A percentile compares a stretch with the other conserved stretches of the same genome.
Conservation (phyloP, 306 rosid genomes). For the Cucurbita moschata region DNA sequence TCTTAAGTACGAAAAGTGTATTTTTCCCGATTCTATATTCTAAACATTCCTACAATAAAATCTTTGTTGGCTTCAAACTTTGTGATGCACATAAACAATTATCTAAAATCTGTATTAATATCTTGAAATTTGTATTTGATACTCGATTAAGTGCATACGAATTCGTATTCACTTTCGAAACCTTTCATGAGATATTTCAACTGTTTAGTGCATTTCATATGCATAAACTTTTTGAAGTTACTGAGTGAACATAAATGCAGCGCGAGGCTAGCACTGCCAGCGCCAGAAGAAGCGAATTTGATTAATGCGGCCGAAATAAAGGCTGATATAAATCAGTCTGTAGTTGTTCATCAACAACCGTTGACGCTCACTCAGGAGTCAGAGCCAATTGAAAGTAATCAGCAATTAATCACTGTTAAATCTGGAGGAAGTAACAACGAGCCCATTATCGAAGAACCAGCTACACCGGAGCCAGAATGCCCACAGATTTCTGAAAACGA, state of each 20-base stretch:
- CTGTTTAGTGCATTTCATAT: neutral
- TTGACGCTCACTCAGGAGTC: neutral
- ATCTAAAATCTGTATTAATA: neutral
- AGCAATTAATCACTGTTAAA: neutral
- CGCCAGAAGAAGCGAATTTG: constrained; percentile 1
- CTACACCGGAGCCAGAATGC: constrained; percentile 10
- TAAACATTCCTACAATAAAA: neutral
- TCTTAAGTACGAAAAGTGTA: no score
- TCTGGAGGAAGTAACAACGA: neutral
- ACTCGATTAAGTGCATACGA: neutral
- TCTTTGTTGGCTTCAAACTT: neutral
- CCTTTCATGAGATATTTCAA: neutral
- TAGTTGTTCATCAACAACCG: neutral
- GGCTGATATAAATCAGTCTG: neutral
- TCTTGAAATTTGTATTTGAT: neutral
- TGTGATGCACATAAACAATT: neutral
- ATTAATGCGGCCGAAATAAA: neutral
- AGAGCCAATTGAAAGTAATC: neutral
- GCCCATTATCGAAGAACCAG: constrained; percentile 10
- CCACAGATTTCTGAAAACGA: neutral
- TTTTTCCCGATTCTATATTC: neutral
- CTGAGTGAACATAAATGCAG: neutral
- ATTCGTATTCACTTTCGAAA: neutral
- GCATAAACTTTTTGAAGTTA: neutral
- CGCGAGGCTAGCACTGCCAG: constrained; percentile 11